Evolutionary conservation across 192 early-diverging fungal genomes (phyloP).

Genomic region (Backusella luteola): DNA sequence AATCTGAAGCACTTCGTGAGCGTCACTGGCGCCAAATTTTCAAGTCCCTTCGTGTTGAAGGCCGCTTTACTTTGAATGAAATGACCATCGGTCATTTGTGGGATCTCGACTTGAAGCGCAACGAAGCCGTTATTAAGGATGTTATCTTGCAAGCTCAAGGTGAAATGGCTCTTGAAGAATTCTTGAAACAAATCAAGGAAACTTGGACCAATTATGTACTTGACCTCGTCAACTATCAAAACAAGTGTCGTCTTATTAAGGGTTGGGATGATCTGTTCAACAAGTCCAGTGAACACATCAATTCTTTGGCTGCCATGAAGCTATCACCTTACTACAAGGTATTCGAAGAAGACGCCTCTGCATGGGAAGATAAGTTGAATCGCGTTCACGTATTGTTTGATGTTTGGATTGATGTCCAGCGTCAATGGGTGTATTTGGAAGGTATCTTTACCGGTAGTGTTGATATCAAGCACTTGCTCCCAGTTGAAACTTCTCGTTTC

Average conservation of each 20-base stretch:
- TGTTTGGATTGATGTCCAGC: constrained; percentile 99
- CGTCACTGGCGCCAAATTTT: constrained; percentile 97
- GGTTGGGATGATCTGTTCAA: constrained; percentile 99
- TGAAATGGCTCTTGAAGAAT: constrained; percentile 99
- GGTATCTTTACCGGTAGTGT: constrained; percentile 96
- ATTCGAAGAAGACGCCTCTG: constrained; percentile 94
- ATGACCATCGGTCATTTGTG: constrained; percentile 95
- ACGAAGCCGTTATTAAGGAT: constrained; percentile 84
- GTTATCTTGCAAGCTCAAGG: constrained; percentile 93
- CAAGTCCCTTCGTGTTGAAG: constrained; percentile 76
- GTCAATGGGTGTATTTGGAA: constrained; percentile 99
- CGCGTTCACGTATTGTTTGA: constrained; percentile 95
- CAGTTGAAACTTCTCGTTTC: constrained; percentile 95
- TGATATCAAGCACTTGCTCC: constrained; percentile 97
- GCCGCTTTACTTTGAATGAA: constrained; percentile 66
- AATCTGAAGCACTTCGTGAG: constrained; percentile 94
- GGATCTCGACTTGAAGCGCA: constrained; percentile 88
- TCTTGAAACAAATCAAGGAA: constrained; percentile 86
- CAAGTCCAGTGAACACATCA: constrained; percentile 94
- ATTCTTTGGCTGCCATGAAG: constrained; percentile 95
- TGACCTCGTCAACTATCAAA: constrained; percentile 97
- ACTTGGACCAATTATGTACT: constrained; percentile 91
- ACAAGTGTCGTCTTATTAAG: constrained; percentile 92
- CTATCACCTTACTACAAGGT: constrained; percentile 96
- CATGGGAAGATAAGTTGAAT: constrained; percentile 97